Conservation (phyloP, 331 rosid genomes). For the Saraca asoca region DNA sequence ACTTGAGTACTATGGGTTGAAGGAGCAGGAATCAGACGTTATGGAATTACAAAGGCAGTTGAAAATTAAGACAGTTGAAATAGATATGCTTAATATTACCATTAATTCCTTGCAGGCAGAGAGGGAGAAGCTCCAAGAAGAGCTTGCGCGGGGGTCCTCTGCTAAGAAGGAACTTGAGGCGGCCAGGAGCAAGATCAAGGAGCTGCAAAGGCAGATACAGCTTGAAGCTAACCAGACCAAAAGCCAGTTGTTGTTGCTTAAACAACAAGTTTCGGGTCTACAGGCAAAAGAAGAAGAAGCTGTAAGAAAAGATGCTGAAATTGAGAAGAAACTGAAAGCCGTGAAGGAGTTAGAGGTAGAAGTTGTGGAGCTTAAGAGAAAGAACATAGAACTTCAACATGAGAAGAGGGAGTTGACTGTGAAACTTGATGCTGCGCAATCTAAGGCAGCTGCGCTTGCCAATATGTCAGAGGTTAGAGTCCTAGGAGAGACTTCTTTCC, state of each 20-base stretch:
- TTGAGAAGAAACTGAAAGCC: conserved; percentile 81
- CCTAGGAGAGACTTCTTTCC: conserved; percentile 24
- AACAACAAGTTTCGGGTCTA: conserved; percentile 80
- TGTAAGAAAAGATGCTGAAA: conserved; percentile 64
- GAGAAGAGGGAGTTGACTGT: conserved; percentile 76
- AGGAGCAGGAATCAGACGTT: conserved; percentile 85
- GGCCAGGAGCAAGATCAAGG: conserved; percentile 85
- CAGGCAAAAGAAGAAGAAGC: conserved; percentile 75
- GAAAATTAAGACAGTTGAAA: conserved; percentile 77
- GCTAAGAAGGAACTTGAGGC: conserved; percentile 71
- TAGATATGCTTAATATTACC: conserved; percentile 75
- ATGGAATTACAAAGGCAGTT: conserved; percentile 74
- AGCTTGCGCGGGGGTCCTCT: conserved; percentile 51
- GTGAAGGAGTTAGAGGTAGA: conserved; percentile 71
- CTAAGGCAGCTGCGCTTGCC: conserved; percentile 57
- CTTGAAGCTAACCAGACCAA: conserved; percentile 92
- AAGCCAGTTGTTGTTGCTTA: conserved; percentile 87
- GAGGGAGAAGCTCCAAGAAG: conserved; percentile 88
- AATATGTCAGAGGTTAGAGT: conserved; percentile 79
- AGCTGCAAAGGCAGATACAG: conserved; percentile 88
- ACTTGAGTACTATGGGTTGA: conserved; percentile 86
- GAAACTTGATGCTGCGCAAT: conserved; percentile 70
- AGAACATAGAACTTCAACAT: conserved; percentile 81
- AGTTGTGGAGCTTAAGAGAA: conserved; percentile 81
- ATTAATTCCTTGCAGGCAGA: conserved; percentile 79